phyloP scores from a whole-genome alignment of 2,329 filamentous ascomycete species.

The Aurifilum marmelostoma region DNA sequence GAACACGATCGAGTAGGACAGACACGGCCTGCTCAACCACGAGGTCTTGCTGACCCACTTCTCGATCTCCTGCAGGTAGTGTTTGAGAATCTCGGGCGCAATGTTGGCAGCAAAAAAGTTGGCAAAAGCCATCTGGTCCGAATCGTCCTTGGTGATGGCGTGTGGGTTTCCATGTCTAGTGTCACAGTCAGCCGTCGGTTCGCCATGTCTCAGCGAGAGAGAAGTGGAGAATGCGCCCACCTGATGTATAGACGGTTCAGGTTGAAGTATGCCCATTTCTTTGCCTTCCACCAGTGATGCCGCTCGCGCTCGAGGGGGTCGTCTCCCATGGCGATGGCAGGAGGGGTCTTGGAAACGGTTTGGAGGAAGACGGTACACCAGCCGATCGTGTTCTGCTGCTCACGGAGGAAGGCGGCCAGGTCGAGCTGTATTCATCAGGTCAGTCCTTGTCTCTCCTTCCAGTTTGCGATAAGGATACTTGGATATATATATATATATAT shows the following conservation, averaged over 20 bases:
- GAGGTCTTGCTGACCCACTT: conserved; percentile 94
- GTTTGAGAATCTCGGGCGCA: conserved; percentile 93
- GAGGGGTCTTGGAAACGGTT: conserved; percentile 83
- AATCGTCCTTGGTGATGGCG: conserved; percentile 70
- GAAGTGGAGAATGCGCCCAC: conserved; percentile 50
- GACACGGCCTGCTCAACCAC: conserved; percentile 92
- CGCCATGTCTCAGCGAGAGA: background rate
- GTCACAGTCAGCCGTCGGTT: conserved; percentile 9
- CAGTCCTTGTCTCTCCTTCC: background rate
- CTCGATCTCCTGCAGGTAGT: conserved; percentile 92
- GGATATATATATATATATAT: too few species aligned
- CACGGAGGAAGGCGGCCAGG: conserved; percentile 75
- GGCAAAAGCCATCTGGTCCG: conserved; percentile 77
- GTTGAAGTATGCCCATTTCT: conserved; percentile 99
- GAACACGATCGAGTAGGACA: conserved; percentile 93
- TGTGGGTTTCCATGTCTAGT: conserved; percentile 87
- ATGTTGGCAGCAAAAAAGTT: conserved; percentile 91
- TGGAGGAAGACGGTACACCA: conserved; percentile 97
- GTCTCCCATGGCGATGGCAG: conserved; percentile 76
- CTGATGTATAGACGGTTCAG: conserved; percentile 93
- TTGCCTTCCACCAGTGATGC: conserved; percentile 99
- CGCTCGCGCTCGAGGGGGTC: conserved; percentile 83
- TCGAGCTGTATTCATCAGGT: conserved; percentile 69
- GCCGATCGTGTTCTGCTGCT: conserved; percentile 82
- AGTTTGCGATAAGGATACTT: too few species aligned